Base-by-base conservation (phyloP, 2,329 filamentous ascomycete genomes). In the Hysterium pulicare region DNA sequence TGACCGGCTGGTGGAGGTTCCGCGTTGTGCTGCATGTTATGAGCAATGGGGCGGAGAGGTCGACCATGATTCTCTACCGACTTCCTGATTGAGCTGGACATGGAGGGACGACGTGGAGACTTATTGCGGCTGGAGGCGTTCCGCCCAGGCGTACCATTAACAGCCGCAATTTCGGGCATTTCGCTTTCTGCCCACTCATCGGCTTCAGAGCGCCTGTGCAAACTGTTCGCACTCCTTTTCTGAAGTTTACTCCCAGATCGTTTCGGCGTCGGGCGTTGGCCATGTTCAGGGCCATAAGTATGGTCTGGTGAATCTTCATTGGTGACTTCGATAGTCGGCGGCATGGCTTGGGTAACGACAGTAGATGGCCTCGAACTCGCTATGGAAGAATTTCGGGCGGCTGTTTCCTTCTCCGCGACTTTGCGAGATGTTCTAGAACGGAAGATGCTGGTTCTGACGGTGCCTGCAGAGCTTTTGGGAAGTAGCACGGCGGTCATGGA, bases 301-400 rank as follows among this genome's bases (percentile, higher is more conserved):
- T 55, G 67, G 46, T 47, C 59, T 21, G 44, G 58, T 16, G 70
- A 57, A 41, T 77, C 68, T 42, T 88, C 86, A 44, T 81, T 79
- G 0, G 83, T 93, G 20, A 94, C 77, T 43, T 93, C 86, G 47
- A 94, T 90, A 1, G 82, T 76, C 2, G 89, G 88, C 23, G 83
- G 76, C 4, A 61, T 49, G 19, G 62, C 65, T 24, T 64, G 56
- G 8, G 57, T 51, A 13, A 46, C 57, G 10, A 49, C 49, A 11
- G 58, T 59, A 11, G 61, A 59, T 7, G 53, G 52, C 20, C 54
- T 50, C 11, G 59, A 55, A 35, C 55, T 60, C 24, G 52, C 43
- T 2, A 56, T 45, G 2, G 61, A 64, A 8, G 57, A 44, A 23
- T 53, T 59, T n/a, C 54, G 50, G 16, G 46, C 44, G 11, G 38